A percentile compares a stretch with the other conserved stretches of the same genome.
phyloP scores from a whole-genome alignment of 225 moss, liverwort and hornwort genomes.

The Ulota crispa region DNA sequence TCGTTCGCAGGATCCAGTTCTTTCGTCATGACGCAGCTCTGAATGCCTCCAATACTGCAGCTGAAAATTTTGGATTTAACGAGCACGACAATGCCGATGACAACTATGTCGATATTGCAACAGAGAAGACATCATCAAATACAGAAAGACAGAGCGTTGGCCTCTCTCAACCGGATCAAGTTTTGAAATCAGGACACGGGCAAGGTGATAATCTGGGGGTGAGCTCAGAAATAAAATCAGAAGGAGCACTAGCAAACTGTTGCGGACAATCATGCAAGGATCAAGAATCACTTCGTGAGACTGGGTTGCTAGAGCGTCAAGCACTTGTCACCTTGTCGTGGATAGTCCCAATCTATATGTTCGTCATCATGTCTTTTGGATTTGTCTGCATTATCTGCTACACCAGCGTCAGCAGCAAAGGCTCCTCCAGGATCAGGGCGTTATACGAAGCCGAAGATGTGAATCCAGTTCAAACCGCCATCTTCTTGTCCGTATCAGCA shows the following conservation, averaged over 20 bases:
- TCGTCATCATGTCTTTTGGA: constrained; percentile 41
- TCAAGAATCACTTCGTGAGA: background rate
- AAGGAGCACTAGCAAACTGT: background rate
- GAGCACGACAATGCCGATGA: background rate
- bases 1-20: constrained; percentile 42
- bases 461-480: too few species aligned
- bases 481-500: too few species aligned
- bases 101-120: background rate
- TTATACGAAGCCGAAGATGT: too few species aligned
- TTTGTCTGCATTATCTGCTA: constrained; percentile 8
- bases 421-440: too few species aligned
- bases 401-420: too few species aligned
- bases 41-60: background rate
- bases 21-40: constrained; percentile 24
- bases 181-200: background rate
- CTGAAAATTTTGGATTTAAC: background rate
- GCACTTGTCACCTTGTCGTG: constrained; percentile 59
- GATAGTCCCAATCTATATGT: constrained; percentile 56
- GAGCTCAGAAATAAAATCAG: background rate
- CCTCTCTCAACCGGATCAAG: background rate
- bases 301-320: constrained; percentile 51
- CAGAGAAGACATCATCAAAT: constrained; percentile 1
- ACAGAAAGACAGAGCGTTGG: background rate
- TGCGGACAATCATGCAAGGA: background rate
- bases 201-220: background rate